Evolutionary conservation across 2,329 filamentous ascomycete species (phyloP), one percentile per base, ranked within the genome.

Genomic region (Microcyclosporella mali): DNA sequence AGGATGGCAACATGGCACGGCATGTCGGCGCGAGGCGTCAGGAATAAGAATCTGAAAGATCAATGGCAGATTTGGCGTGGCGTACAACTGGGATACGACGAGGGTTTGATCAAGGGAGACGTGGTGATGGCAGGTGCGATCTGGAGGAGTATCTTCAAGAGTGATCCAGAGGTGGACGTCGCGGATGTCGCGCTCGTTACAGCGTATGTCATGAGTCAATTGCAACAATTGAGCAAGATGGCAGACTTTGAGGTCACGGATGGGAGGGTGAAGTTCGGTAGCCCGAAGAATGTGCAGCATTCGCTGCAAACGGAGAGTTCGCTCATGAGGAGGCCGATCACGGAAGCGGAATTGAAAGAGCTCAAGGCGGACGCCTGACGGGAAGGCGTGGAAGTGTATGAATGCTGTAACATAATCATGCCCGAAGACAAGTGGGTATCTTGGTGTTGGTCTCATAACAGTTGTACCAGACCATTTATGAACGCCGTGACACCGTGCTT

Each of bases 131-230:
- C 83, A 3, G 75, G 84, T 32, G 92, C 92, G 7, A 73, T 98
- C 36, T 98, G 92, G 92, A 77, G 92, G 59, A 97, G 97, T 66
- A 62, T 98, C 43, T 94, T 88, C 73, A 88, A 90, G 69, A 87
- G 79, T 16, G 71, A 70, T 34, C 72, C 78, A 45, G 73, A 82
- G 42, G 72, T 82, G 14, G 77, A 85, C 63, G 71, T 80, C 56
- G 68, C 68, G 37, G 73, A 75, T 55, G 59, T 86, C 43, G 81
- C 79, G 3, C 65, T 70, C 46, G 75, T 86, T 40, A 78, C 82
- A 17, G 74, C 70, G 27, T 85, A 81, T 60, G 73, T 85, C 66
- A 70, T 81, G 46, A 70, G 73, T 51, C 71, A 78, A 38, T 50
- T 83, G 31, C 67, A 67, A 43, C 69, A 70, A 43, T 59, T 85